Evolutionary conservation across 306 rosid genomes (phyloP).

Genomic region (Prunus dulcis): DNA sequence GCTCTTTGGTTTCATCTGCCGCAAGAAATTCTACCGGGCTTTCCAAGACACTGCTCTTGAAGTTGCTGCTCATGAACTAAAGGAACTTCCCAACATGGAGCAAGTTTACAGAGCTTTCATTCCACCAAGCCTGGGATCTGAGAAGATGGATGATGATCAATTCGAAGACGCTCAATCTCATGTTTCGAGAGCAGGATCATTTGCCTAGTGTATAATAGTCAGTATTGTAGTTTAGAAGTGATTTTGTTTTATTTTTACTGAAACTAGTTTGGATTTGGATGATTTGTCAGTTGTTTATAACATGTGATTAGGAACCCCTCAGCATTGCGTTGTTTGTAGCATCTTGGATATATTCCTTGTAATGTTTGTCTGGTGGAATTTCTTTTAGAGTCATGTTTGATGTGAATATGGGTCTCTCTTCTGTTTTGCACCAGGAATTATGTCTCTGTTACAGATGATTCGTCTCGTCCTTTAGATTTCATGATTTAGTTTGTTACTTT

Average conservation of each 20-base stretch:
- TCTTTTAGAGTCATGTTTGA: background rate
- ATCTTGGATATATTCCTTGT: background rate
- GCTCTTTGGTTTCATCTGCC: constrained; percentile 40
- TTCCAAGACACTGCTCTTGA: constrained; percentile 59
- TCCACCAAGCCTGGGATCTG: constrained; percentile 72
- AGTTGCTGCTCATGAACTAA: constrained; percentile 40
- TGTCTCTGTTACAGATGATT: background rate
- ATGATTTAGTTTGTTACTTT: background rate
- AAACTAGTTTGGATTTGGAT: background rate
- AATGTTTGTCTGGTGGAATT: background rate
- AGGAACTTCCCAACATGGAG: constrained; percentile 74
- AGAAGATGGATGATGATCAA: constrained; percentile 59
- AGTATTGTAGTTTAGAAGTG: background rate
- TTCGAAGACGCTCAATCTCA: constrained; percentile 74
- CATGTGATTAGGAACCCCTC: constrained; percentile 8
- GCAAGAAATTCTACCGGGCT: constrained; percentile 64
- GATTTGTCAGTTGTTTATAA: constrained; percentile 2
- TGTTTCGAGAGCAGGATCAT: constrained; percentile 50
- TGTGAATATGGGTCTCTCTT: background rate
- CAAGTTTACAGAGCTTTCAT: constrained; percentile 58
- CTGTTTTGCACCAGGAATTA: background rate
- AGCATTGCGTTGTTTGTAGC: background rate
- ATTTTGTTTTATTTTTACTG: background rate
- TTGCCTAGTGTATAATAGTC: constrained; percentile 30
- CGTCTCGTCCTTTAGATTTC: background rate